Base-by-base conservation (phyloP, 2,329 filamentous ascomycete genomes). In the Penicillium sp. region DNA sequence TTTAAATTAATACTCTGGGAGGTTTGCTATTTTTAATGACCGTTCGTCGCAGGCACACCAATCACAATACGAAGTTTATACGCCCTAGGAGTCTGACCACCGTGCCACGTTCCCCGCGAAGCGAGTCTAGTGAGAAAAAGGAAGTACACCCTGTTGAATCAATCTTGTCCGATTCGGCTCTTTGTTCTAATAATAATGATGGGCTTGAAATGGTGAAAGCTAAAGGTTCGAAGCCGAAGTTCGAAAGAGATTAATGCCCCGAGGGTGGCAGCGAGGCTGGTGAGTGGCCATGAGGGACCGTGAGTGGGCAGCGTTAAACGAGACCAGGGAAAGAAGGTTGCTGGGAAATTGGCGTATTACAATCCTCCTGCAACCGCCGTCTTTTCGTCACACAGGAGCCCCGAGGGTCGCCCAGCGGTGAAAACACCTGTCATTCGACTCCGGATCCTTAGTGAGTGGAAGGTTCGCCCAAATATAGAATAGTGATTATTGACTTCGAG, bases 351-450 rank as follows among this genome's bases (percentile, higher is more conserved):
- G 51, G 45, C 71, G 68, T 69, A 72, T 73, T 21, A 62, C 21
- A 64, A 29, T 23, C 42, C 57, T 61, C 62, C 63, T 73, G 65
- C 67, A 73, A 68, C 69, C 71, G 71, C 71, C 62, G 38, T 48
- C 49, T 33, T 62, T 46, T 65, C 58, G 57, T 71, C 68, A 67
- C 67, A 67, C 57, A 38, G 53, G 17, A 53, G 41, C n/a, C 35
- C 49, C 54, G 42, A 47, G 35, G 33, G 42, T 42, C 12, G 5
- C 29, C 29, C 19, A 33, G n/a, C 15, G 21, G 41, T 57, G 42
- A 54, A 27, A 40, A 53, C 2, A 19, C 54, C 45, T 45, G 27
- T 41, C 54, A 50, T 50, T 51, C 31, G 29, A 13, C 37, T 31
- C n/a, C 47, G 35, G 23, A 47, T 19, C 19, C 25, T 6, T 40